Percentiles rank a stretch among this genome's conserved stretches.
Evolutionary conservation across 1,284 basidiomycete species (phyloP).

Genomic region (Ganoderma boninense): DNA sequence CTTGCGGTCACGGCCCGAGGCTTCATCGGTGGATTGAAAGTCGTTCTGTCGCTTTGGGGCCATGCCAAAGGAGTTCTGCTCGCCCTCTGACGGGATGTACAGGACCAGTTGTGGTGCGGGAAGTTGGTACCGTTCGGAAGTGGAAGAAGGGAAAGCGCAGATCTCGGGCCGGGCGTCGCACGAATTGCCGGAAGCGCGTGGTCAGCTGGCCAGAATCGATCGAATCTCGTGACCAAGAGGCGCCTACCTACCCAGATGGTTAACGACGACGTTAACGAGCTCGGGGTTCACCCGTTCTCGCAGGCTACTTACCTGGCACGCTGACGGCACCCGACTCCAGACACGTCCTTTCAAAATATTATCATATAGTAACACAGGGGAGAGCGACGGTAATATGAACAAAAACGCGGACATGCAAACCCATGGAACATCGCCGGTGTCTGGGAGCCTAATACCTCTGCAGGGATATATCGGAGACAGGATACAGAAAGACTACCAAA

Average conservation of each 20-base stretch:
- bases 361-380: too few species aligned
- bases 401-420: too few species aligned
- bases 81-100: background rate
- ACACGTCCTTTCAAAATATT: too few species aligned
- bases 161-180: too few species aligned
- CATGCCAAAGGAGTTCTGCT: constrained; percentile 43
- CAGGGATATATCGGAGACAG: too few species aligned
- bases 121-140: background rate
- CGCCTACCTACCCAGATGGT: background rate
- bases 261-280: background rate
- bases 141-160: background rate
- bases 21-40: constrained; percentile 39
- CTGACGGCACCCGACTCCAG: too few species aligned
- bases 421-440: too few species aligned
- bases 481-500: too few species aligned
- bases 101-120: background rate
- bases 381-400: too few species aligned
- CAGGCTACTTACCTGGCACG: too few species aligned
- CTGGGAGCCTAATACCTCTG: too few species aligned
- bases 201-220: background rate
- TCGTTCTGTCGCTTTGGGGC: constrained; percentile 58
- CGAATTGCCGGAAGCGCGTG: background rate
- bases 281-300: background rate
- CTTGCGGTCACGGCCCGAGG: constrained; percentile 67
- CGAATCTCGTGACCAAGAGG: background rate